phyloP scores from a whole-genome alignment of 1,284 basidiomycete species.

The Boletus mariae region DNA sequence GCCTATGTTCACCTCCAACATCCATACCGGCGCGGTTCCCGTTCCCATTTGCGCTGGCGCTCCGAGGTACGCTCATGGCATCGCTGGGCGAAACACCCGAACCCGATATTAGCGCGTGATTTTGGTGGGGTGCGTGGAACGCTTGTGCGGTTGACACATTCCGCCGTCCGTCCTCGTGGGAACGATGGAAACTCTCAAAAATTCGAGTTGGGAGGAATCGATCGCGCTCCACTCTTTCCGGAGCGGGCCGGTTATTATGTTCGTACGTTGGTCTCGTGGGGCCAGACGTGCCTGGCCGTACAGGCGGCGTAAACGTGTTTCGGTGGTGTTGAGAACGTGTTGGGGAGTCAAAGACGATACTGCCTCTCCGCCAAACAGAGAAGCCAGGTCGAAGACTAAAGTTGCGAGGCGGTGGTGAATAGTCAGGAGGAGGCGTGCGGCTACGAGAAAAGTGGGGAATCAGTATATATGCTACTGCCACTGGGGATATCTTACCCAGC shows the following conservation, averaged over 20 bases:
- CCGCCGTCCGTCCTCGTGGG: slow-evolving; percentile 23
- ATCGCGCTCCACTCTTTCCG: slow-evolving; percentile 26
- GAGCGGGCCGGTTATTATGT: slow-evolving; percentile 6
- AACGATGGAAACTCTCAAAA: slow-evolving; percentile 24
- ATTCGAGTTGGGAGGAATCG: slow-evolving; percentile 24
- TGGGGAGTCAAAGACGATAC: slow-evolving; percentile 6
- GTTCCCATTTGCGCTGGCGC: slow-evolving; percentile 8
- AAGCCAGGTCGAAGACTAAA: slow-evolving; percentile 17
- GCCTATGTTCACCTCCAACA: slow-evolving; percentile 14
- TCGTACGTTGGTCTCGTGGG: slow-evolving; percentile 16
- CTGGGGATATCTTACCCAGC: slow-evolving; percentile 18
- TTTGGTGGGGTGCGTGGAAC: slow-evolving; percentile 11
- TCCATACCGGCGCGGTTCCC: slow-evolving; percentile 10
- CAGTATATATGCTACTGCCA: background rate
- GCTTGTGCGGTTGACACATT: slow-evolving; percentile 10
- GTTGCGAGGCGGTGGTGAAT: slow-evolving; percentile 22
- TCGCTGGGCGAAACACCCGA: background rate
- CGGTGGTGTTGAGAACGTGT: slow-evolving; percentile 14
- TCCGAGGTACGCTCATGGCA: slow-evolving; percentile 7
- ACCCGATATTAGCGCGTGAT: background rate
- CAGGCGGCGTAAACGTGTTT: slow-evolving; percentile 12
- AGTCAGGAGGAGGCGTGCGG: slow-evolving; percentile 27
- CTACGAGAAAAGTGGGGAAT: slow-evolving; percentile 10
- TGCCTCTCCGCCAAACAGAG: slow-evolving; percentile 17
- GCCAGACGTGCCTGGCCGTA: slow-evolving; percentile 8